Evolutionary conservation across 2,329 filamentous ascomycete species (phyloP).

Genomic region (Colletotrichum sp.): DNA sequence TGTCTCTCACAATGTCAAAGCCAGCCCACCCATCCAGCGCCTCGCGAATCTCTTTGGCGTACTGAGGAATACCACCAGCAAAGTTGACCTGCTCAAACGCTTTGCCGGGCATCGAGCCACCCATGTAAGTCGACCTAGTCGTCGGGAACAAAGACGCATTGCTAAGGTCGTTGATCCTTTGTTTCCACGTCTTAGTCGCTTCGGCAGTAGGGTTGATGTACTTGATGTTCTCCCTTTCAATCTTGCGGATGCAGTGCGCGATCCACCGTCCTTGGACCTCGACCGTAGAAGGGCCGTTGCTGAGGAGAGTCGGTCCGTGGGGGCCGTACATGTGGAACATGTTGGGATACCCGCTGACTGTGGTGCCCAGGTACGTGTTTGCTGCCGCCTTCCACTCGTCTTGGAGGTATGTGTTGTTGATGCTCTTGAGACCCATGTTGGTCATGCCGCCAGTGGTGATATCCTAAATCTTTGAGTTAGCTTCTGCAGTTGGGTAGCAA

Average conservation of each 20-base stretch:
- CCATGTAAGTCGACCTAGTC: slow-evolving; percentile 59
- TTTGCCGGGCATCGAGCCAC: slow-evolving; percentile 60
- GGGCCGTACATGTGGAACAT: slow-evolving; percentile 60
- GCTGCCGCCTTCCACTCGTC: slow-evolving; percentile 47
- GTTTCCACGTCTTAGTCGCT: slow-evolving; percentile 53
- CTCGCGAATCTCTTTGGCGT: slow-evolving; percentile 33
- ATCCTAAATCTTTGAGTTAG: background rate
- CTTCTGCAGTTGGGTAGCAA: background rate
- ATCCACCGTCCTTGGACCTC: slow-evolving; percentile 65
- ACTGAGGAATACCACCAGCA: slow-evolving; percentile 42
- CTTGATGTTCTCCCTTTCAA: slow-evolving; percentile 48
- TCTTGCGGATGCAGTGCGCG: slow-evolving; percentile 52
- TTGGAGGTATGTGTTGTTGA: slow-evolving; percentile 39
- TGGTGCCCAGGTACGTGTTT: slow-evolving; percentile 49
- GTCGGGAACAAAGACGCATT: slow-evolving; percentile 53
- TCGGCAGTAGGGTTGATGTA: slow-evolving; percentile 55
- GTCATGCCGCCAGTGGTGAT: slow-evolving; percentile 40
- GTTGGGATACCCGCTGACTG: slow-evolving; percentile 50
- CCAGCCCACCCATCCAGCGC: slow-evolving; percentile 40
- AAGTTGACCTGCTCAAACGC: slow-evolving; percentile 35
- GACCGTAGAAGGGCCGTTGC: slow-evolving; percentile 60
- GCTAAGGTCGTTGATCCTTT: slow-evolving; percentile 50
- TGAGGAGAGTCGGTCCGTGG: slow-evolving; percentile 60
- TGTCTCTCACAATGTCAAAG: slow-evolving; percentile 32
- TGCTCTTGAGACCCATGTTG: slow-evolving; percentile 47